Percentiles rank a stretch among this genome's conserved stretches.
These are phyloP conservation scores for Globisporangium emineosum DNA, from an alignment of 352 stramenopile species.

Conservation along the genomic window DNA sequence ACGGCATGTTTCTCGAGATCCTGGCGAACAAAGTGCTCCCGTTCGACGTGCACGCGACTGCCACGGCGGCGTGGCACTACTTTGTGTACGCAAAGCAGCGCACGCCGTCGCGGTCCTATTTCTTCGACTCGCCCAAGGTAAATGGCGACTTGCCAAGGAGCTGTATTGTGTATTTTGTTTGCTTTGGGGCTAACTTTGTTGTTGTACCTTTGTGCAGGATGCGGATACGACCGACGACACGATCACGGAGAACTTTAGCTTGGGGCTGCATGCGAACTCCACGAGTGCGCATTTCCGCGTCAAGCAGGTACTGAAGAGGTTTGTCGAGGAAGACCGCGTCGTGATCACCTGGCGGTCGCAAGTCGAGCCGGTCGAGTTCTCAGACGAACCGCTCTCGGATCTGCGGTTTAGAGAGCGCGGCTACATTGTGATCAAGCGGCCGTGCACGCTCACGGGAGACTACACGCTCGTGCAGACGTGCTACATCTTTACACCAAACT, in stretches of 20 bases:
- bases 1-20: conserved; percentile 27
- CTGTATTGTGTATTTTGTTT: too few species aligned
- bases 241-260: conserved; percentile 56
- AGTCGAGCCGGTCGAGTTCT: conserved; percentile 58
- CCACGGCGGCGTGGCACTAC: conserved; percentile 35
- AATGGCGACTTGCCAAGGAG: too few species aligned
- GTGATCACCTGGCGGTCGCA: conserved; percentile 64
- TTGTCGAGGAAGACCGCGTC: conserved; percentile 53
- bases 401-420: conserved; percentile 63
- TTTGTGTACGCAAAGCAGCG: conserved; percentile 33
- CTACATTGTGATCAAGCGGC: conserved; percentile 48
- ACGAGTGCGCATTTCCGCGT: conserved; percentile 51
- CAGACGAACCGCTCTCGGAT: conserved; percentile 35
- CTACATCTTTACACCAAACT: conserved; percentile 41
- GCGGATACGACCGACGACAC: conserved; percentile 38
- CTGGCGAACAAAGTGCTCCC: conserved; percentile 46
- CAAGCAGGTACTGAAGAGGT: conserved; percentile 58
- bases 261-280: conserved; percentile 47
- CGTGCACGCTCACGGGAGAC: conserved; percentile 16
- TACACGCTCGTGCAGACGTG: conserved; percentile 41
- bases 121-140: conserved; percentile 14
- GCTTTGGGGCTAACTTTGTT: conserved; percentile 1
- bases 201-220: neutral
- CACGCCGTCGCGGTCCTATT: conserved; percentile 36
- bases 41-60: conserved; percentile 35